Evolutionary conservation across 495 filamentous ascomycete species (phyloP).

Genomic region (Diplogelasinospora grovesii): DNA sequence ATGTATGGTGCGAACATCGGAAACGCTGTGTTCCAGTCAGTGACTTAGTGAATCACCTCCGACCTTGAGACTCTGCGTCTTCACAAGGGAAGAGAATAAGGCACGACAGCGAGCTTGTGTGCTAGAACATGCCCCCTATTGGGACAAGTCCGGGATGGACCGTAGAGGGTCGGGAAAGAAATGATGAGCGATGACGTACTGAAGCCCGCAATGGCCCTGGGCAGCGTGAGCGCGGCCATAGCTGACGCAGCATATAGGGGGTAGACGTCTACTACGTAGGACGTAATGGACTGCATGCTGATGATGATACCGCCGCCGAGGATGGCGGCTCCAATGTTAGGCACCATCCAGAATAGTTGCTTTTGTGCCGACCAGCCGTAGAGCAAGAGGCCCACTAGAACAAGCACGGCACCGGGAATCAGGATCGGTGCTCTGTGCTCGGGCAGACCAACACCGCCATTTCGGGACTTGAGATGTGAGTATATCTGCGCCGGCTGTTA

Average conservation of each 20-base stretch:
- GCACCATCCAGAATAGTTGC: slow-evolving; percentile 2
- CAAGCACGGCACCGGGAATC: neutral
- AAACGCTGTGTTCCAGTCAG: no score
- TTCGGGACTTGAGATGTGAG: neutral
- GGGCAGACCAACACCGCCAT: neutral
- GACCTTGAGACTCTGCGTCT: no score
- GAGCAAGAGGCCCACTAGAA: neutral
- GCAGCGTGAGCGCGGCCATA: neutral
- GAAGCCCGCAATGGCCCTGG: neutral
- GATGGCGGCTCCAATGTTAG: neutral
- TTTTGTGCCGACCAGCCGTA: slow-evolving; percentile 2
- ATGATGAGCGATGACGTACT: no score
- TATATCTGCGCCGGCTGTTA: no score
- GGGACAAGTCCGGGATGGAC: no score
- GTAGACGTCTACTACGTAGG: neutral
- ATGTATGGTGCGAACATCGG: no score
- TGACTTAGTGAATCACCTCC: no score
- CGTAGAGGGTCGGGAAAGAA: no score
- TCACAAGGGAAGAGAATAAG: no score
- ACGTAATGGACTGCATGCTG: neutral
- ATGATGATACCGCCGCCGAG: neutral
- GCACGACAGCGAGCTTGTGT: no score
- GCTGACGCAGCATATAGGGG: neutral
- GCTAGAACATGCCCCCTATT: no score
- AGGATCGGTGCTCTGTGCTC: neutral